A percentile compares a stretch with the other conserved stretches of the same genome.
phyloP scores from a whole-genome alignment of 805 yeast species.

The Zygotorulaspora chibaensis region DNA sequence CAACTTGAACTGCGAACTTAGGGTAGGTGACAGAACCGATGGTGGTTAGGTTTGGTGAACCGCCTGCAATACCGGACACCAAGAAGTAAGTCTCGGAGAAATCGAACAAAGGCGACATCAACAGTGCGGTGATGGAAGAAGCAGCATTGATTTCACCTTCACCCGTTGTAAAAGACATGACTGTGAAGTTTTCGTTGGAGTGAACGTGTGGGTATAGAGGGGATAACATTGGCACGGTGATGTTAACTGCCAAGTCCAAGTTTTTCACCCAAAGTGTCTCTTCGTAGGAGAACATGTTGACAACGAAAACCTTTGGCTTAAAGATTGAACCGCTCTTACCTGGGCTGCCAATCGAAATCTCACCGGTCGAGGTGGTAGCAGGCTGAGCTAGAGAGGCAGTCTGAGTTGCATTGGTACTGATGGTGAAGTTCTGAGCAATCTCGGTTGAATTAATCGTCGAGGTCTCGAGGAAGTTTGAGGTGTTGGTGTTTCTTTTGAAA shows the following conservation, averaged over 20 bases:
- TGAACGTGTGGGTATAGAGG: constrained; percentile 54
- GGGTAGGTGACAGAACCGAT: constrained; percentile 59
- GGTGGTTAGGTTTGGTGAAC: constrained; percentile 52
- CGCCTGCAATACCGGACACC: constrained; percentile 65
- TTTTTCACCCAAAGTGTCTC: constrained; percentile 49
- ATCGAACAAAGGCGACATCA: constrained; percentile 52
- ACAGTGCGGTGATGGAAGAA: constrained; percentile 49
- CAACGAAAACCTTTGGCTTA: constrained; percentile 51
- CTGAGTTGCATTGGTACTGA: constrained; percentile 2
- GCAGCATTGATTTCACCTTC: constrained; percentile 70
- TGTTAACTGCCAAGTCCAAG: constrained; percentile 47
- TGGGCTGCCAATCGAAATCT: not conserved
- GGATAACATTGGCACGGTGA: constrained; percentile 63
- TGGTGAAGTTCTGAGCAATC: constrained; percentile 1
- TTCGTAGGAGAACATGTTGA: constrained; percentile 54
- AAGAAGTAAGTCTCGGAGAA: constrained; percentile 56
- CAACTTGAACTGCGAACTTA: constrained; percentile 58
- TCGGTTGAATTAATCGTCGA: not conserved
- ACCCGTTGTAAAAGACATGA: constrained; percentile 64
- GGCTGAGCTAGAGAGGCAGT: constrained; percentile 1
- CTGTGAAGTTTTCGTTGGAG: constrained; percentile 48
- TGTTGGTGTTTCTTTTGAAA: not conserved
- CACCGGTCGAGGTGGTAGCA: constrained; percentile 1
- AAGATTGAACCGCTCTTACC: constrained; percentile 5
- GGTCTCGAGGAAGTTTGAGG: not conserved